A percentile compares a stretch with the other conserved stretches of the same genome.
Conservation (phyloP, 306 rosid species). For the Cyamopsis tetragonoloba region DNA sequence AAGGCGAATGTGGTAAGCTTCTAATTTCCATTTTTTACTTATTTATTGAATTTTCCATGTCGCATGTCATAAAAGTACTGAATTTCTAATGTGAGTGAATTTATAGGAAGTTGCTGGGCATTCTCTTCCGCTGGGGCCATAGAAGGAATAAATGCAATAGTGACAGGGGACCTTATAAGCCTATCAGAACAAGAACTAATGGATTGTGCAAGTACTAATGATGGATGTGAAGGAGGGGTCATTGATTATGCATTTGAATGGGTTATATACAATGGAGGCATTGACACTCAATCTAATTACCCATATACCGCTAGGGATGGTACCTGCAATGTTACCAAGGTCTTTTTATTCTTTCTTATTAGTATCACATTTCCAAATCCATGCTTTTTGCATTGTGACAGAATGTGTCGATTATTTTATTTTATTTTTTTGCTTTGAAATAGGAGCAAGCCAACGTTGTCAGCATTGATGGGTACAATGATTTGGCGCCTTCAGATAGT, state of each 20-base stretch:
- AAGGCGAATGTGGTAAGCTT: conserved; percentile 59
- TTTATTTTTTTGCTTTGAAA: neutral
- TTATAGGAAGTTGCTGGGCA: conserved; percentile 85
- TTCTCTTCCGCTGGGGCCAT: conserved; percentile 72
- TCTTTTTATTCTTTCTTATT: conserved; percentile 10
- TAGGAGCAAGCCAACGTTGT: conserved; percentile 64
- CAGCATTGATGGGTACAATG: conserved; percentile 54
- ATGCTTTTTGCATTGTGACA: neutral
- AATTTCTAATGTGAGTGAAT: neutral
- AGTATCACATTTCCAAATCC: neutral
- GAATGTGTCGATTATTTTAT: neutral
- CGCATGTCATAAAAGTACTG: neutral
- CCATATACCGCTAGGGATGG: conserved; percentile 53
- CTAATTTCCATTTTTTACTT: neutral
- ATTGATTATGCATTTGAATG: conserved; percentile 89
- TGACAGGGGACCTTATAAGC: conserved; percentile 54
- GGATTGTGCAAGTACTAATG: conserved; percentile 60
- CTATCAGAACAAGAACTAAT: conserved; percentile 82
- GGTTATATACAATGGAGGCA: conserved; percentile 70
- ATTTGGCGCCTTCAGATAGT: conserved; percentile 56
- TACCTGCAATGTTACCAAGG: conserved; percentile 59
- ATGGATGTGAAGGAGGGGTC: conserved; percentile 71
- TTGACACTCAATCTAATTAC: conserved; percentile 60
- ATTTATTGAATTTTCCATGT: neutral
- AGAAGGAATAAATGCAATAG: conserved; percentile 74